A percentile compares a stretch with the other conserved stretches of the same genome.
Conservation (phyloP, 139 green algal species). For the Zygnema cylindricum region DNA sequence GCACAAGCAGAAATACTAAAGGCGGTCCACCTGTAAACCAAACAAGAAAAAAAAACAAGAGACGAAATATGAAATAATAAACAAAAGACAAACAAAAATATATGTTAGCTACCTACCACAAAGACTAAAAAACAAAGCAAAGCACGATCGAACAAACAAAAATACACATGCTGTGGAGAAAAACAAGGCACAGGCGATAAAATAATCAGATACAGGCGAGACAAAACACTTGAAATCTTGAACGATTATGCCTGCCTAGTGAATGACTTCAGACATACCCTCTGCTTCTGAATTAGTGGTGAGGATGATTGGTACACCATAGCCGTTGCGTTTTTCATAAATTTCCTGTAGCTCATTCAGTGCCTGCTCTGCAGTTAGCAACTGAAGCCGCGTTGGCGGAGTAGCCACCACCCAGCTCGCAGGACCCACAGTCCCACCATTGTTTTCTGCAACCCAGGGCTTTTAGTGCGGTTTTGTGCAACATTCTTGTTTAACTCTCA, state of each 20-base stretch:
- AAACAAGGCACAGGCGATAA: no score
- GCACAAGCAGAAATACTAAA: slow-evolving; percentile 39
- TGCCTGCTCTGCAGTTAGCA: slow-evolving; percentile 4
- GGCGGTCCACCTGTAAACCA: not conserved
- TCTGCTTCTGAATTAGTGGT: slow-evolving; percentile 29
- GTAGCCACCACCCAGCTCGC: not conserved
- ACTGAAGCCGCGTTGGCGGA: not conserved
- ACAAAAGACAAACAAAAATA: no score
- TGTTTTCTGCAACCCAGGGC: not conserved
- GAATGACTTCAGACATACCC: not conserved
- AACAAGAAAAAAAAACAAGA: not conserved
- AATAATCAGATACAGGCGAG: no score
- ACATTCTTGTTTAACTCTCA: no score
- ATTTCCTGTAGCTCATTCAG: not conserved
- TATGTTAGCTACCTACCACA: no score
- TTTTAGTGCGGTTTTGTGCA: no score
- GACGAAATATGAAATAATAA: no score
- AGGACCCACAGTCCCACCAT: not conserved
- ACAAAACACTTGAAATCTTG: not conserved
- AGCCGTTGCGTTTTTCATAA: slow-evolving; percentile 7
- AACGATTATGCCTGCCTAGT: not conserved
- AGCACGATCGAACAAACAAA: no score
- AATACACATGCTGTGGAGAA: no score
- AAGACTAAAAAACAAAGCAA: no score
- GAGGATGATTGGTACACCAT: slow-evolving; percentile 27